Conservation (phyloP, 1,284 basidiomycete species). For the Amylostereum chailletii region DNA sequence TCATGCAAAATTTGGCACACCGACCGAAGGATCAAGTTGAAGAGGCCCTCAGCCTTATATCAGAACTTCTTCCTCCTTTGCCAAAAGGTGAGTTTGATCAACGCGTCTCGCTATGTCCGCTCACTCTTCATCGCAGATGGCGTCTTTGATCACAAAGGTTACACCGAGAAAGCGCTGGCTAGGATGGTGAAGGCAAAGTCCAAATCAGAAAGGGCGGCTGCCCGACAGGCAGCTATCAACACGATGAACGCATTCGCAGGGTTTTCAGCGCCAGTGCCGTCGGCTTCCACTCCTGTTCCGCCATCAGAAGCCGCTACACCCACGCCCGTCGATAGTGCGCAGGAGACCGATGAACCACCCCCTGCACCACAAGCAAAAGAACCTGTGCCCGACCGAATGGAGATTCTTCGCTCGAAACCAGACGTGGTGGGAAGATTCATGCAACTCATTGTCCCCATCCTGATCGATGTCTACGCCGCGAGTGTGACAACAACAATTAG, state of each 20-base stretch:
- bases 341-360: constrained; percentile 27
- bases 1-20: constrained; percentile 95
- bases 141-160: constrained; percentile 85
- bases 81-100: constrained; percentile 61
- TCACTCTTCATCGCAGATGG: constrained; percentile 51
- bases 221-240: constrained; percentile 38
- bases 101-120: constrained; percentile 6
- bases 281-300: constrained; percentile 18
- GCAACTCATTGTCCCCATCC: constrained; percentile 80
- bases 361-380: constrained; percentile 24
- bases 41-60: constrained; percentile 80
- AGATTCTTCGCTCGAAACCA: constrained; percentile 67
- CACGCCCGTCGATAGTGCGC: constrained; percentile 22
- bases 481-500: constrained; percentile 83
- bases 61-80: constrained; percentile 84
- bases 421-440: constrained; percentile 77
- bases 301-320: constrained; percentile 20
- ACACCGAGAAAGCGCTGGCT: constrained; percentile 79
- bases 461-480: constrained; percentile 92
- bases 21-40: constrained; percentile 95
- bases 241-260: constrained; percentile 12
- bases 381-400: constrained; percentile 46
- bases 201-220: constrained; percentile 67
- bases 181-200: constrained; percentile 69
- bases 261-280: constrained; percentile 7